Evolutionary conservation across 2,329 filamentous ascomycete species (phyloP).

Genomic region (Zelopaecilomyces penicillatus): DNA sequence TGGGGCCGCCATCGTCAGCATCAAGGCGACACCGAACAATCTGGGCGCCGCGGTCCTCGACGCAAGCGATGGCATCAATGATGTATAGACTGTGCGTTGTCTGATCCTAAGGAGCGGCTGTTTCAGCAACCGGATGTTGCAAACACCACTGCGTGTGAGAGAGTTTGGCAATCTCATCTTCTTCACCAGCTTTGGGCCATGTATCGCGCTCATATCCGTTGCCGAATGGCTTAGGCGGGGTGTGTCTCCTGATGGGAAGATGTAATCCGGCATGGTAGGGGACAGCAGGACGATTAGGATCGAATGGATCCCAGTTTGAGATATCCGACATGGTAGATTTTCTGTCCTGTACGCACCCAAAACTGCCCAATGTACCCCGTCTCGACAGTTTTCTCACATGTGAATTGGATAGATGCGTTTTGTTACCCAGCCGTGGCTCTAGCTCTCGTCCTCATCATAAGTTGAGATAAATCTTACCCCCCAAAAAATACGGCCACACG

Average conservation of each 20-base stretch:
- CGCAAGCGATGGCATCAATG: constrained; percentile 1
- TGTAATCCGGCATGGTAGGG: not conserved
- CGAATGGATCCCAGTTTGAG: not conserved
- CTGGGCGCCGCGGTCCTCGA: constrained; percentile 6
- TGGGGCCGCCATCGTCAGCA: not conserved
- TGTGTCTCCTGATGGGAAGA: not conserved
- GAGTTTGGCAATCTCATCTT: not conserved
- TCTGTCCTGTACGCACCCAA: no score
- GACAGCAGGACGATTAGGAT: not conserved
- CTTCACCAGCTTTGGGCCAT: not conserved
- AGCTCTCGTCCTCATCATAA: no score
- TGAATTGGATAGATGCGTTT: no score
- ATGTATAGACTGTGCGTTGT: constrained; percentile 1
- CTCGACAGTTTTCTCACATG: no score
- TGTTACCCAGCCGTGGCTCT: no score
- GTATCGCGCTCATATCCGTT: not conserved
- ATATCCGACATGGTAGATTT: no score
- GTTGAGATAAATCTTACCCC: no score
- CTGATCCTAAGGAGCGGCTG: not conserved
- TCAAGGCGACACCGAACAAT: constrained; percentile 4
- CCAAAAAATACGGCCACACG: no score
- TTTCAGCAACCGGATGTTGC: not conserved
- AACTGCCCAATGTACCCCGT: no score
- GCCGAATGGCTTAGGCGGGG: constrained; percentile 1
- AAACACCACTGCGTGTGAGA: not conserved